Evolutionary conservation across 768 basidiomycete genomes (phyloP).

Genomic region (Asterophora parasitica): DNA sequence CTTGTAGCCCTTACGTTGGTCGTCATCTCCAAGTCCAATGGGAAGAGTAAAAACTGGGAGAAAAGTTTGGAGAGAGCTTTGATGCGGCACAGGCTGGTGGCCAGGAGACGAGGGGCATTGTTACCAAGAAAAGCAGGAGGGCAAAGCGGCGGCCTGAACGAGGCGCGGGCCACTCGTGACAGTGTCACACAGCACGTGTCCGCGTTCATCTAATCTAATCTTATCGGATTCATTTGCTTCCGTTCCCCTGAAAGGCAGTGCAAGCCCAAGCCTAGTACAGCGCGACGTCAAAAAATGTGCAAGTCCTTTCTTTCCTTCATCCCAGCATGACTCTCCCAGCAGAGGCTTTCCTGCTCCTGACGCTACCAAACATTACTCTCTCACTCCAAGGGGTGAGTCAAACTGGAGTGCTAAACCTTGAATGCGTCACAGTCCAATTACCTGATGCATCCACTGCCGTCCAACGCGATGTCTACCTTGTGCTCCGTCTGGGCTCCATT

Average conservation of each 20-base stretch:
- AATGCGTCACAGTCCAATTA: conserved; percentile 54
- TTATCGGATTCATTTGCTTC: conserved; percentile 3
- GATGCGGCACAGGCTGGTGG: conserved; percentile 11
- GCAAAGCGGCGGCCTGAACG: neutral
- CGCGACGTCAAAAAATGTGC: neutral
- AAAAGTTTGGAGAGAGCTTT: neutral
- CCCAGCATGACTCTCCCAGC: conserved; percentile 11
- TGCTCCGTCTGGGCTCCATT: conserved; percentile 49
- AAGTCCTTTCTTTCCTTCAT: neutral
- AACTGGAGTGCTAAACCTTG: conserved; percentile 46
- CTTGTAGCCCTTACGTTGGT: neutral
- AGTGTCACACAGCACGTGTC: conserved; percentile 1
- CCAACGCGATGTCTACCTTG: conserved; percentile 61
- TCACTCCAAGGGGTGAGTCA: conserved; percentile 26
- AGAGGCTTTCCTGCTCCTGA: conserved; percentile 55
- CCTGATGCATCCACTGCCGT: conserved; percentile 25
- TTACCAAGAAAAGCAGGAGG: neutral
- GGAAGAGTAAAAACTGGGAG: neutral
- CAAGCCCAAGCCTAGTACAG: neutral
- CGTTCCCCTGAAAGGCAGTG: neutral
- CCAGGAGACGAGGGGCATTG: conserved; percentile 5
- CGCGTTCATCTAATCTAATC: conserved; percentile 5
- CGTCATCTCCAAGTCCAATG: neutral
- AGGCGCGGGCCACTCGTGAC: neutral
- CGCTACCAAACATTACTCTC: conserved; percentile 44